Conservation (phyloP, 768 basidiomycete species). For the Rhodotorula diobovata region DNA sequence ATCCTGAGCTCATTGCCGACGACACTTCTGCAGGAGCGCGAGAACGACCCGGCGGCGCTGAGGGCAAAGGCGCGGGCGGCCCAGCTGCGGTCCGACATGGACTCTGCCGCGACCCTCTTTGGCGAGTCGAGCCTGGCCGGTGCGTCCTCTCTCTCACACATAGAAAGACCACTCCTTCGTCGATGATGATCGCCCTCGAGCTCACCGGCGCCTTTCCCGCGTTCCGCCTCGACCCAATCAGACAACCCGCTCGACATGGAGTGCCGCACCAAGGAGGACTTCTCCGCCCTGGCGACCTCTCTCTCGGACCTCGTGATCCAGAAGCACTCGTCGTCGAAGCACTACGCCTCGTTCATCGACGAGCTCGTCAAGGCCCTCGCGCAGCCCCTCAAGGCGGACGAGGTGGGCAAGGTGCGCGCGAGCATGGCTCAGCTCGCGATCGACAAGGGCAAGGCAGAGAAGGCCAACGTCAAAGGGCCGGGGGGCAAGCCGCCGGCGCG, state of each 20-base stretch:
- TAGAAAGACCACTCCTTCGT: no score
- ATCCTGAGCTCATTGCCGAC: neutral
- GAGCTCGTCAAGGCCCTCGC: slow-evolving; percentile 72
- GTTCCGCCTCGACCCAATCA: no score
- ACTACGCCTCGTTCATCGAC: slow-evolving; percentile 78
- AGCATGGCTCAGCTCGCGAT: slow-evolving; percentile 81
- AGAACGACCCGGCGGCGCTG: slow-evolving; percentile 73
- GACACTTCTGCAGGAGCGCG: slow-evolving; percentile 54
- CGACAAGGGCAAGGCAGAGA: slow-evolving; percentile 87
- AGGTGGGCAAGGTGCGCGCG: slow-evolving; percentile 82
- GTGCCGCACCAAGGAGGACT: slow-evolving; percentile 86
- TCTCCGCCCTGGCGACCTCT: slow-evolving; percentile 64
- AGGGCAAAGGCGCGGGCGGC: slow-evolving; percentile 64
- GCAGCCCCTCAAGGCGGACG: slow-evolving; percentile 75
- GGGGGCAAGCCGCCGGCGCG: slow-evolving; percentile 69
- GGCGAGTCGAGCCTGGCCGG: slow-evolving; percentile 50
- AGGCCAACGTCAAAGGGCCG: slow-evolving; percentile 80
- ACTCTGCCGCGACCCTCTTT: slow-evolving; percentile 73
- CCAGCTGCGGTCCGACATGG: slow-evolving; percentile 77
- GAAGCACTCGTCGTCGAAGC: slow-evolving; percentile 72
- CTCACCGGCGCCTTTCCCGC: slow-evolving; percentile 43
- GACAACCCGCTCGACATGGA: slow-evolving; percentile 69
- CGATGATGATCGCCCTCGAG: slow-evolving; percentile 47
- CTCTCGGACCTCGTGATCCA: slow-evolving; percentile 72
- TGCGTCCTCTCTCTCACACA: slow-evolving; percentile 2